phyloP scores from a whole-genome alignment of 306 rosid species.

The Cicer bijugum region DNA sequence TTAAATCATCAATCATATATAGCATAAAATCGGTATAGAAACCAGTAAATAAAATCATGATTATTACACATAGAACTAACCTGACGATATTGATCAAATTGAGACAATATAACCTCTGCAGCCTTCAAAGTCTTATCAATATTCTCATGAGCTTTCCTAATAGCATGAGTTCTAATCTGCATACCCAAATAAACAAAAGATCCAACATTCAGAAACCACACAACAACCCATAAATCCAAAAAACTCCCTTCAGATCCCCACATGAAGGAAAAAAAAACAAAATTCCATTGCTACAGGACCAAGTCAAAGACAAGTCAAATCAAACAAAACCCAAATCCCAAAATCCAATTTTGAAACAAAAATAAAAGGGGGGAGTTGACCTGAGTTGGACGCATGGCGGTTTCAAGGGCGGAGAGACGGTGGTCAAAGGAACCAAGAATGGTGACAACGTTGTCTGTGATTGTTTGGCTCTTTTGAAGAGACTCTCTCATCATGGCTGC shows the following conservation, averaged over 20 bases:
- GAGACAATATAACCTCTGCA: slow-evolving; percentile 83
- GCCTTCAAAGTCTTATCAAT: slow-evolving; percentile 89
- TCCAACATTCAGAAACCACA: slow-evolving; percentile 41
- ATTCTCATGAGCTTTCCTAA: slow-evolving; percentile 94
- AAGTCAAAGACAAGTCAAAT: slow-evolving; percentile 52
- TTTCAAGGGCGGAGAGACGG: slow-evolving; percentile 96
- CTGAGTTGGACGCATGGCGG: slow-evolving; percentile 99
- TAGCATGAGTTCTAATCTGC: slow-evolving; percentile 88
- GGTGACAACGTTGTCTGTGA: slow-evolving; percentile 85
- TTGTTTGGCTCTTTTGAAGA: slow-evolving; percentile 87
- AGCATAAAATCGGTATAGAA: slow-evolving; percentile 25
- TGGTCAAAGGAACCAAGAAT: slow-evolving; percentile 95
- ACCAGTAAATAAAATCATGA: slow-evolving; percentile 16
- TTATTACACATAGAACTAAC: slow-evolving; percentile 47
- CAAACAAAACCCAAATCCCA: slow-evolving; percentile 36
- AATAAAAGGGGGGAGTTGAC: background rate
- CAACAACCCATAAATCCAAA: slow-evolving; percentile 21
- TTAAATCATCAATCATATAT: slow-evolving; percentile 19
- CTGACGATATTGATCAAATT: slow-evolving; percentile 92
- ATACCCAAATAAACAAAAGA: slow-evolving; percentile 46
- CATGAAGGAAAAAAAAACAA: background rate
- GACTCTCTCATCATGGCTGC: slow-evolving; percentile 84
- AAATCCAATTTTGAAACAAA: slow-evolving; percentile 25
- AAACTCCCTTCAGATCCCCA: slow-evolving; percentile 51
- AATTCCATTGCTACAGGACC: slow-evolving; percentile 4